Conservation (phyloP, 768 basidiomycete genomes). For the Trichaptum fuscoviolaceum region DNA sequence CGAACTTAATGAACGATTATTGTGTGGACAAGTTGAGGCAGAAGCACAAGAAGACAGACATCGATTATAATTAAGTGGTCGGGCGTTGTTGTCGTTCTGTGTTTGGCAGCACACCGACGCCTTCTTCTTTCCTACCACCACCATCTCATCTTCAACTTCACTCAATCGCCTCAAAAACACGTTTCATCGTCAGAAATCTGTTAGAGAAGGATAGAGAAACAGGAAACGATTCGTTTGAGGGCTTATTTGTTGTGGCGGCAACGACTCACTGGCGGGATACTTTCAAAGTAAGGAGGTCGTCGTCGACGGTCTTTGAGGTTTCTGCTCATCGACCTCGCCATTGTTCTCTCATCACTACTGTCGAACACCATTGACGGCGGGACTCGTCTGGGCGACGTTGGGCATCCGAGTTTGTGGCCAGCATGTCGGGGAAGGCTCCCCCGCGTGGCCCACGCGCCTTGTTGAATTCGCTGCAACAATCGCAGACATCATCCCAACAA, state of each 20-base stretch:
- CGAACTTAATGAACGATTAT: neutral
- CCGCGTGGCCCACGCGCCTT: slow-evolving; percentile 71
- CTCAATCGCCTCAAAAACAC: neutral
- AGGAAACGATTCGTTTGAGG: neutral
- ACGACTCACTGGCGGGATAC: neutral
- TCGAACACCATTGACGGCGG: neutral
- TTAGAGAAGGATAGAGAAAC: neutral
- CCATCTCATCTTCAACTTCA: neutral
- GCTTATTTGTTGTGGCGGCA: neutral
- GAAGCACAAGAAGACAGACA: neutral
- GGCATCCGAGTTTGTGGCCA: neutral
- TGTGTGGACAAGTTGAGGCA: neutral
- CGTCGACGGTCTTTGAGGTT: neutral
- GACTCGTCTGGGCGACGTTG: neutral
- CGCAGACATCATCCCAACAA: slow-evolving; percentile 13
- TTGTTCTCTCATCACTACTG: neutral
- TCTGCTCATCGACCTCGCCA: neutral
- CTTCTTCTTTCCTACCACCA: neutral
- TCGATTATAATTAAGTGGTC: neutral
- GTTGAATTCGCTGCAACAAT: slow-evolving; percentile 40
- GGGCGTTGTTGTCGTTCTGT: neutral
- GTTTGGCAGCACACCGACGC: neutral
- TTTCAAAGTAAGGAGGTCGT: neutral
- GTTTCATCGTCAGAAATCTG: neutral
- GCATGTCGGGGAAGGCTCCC: slow-evolving; percentile 75